phyloP scores from a whole-genome alignment of 768 basidiomycete species.

The Pleurotus salmoneostramineus region DNA sequence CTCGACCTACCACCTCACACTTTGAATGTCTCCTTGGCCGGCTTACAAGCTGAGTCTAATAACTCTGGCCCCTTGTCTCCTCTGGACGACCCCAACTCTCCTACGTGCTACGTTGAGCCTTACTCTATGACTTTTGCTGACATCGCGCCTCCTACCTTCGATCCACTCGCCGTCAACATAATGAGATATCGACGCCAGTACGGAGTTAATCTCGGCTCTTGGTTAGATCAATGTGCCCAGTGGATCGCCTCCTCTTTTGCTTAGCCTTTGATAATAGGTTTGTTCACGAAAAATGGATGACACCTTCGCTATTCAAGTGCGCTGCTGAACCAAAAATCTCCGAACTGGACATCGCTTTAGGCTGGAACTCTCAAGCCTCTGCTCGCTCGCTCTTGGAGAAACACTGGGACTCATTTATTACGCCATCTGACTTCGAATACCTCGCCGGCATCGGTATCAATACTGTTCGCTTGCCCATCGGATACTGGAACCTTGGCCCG shows the following conservation, averaged over 20 bases:
- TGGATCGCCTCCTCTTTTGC: not conserved
- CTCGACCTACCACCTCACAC: no score
- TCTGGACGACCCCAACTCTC: not conserved
- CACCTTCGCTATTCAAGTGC: slow-evolving; percentile 58
- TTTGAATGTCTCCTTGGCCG: no score
- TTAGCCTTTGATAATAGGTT: slow-evolving; percentile 38
- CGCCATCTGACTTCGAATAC: slow-evolving; percentile 58
- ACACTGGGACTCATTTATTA: slow-evolving; percentile 79
- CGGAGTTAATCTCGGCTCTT: slow-evolving; percentile 63
- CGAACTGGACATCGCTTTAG: slow-evolving; percentile 65
- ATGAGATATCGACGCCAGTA: slow-evolving; percentile 63
- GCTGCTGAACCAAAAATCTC: slow-evolving; percentile 46
- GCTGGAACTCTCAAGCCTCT: slow-evolving; percentile 42
- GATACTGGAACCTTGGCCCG: slow-evolving; percentile 58
- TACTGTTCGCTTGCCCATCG: slow-evolving; percentile 60
- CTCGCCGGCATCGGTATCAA: slow-evolving; percentile 68
- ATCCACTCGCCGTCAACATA: slow-evolving; percentile 42
- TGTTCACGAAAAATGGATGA: slow-evolving; percentile 75
- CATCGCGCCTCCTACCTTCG: slow-evolving; percentile 43
- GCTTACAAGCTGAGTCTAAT: no score
- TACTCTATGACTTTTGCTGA: slow-evolving; percentile 25
- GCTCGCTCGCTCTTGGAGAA: slow-evolving; percentile 55
- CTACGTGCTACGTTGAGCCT: slow-evolving; percentile 23
- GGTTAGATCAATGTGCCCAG: slow-evolving; percentile 28
- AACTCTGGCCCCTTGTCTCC: no score